Evolutionary conservation across 2,329 filamentous ascomycete species (phyloP), one percentile per base, ranked within the genome.

Genomic region (Ophiocordyceps unilateralis): DNA sequence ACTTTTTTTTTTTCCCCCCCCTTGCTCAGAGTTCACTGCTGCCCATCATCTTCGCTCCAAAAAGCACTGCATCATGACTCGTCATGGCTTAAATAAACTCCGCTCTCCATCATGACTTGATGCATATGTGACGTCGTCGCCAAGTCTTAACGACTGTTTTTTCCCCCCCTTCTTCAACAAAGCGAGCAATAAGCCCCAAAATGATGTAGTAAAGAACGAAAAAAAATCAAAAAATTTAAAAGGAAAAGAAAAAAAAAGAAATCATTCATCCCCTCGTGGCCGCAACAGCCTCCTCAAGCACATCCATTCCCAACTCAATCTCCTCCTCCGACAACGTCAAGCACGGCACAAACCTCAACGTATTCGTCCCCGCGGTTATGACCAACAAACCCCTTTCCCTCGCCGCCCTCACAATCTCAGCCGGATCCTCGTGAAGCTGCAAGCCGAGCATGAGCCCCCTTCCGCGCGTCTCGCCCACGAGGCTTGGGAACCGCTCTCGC

Each of bases 361-460:
- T 95, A 57, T 96, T 94, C 24, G 79, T 87, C 1, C 91, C 91
- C 23, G 86, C 89, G 1, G 87, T 95, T 55, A 98, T 95, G 46
- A 98, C 70, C 46, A 98, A 61, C 54, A 98, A 60, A 0, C 91
- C 91, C 46, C 86, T 72, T 66, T 96, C 86, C 47, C 91, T 71
- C 17, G 88, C 87, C 11, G 87, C 88, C 49, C 81, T 86, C 47
- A 98, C 70, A 46, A 98, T 78, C 12, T 70, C 72, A 17, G 72
- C 71, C 24, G 77, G 84, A 56, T 91, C 82, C 49, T 76, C 68
- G 7, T 70, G 76, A 44, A 98, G 65, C 65, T 98, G 91, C 39
- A 94, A 61, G 21, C 91, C 91, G 10, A 96, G 65, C 45, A 96
- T 86, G 54, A 98, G 61, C 9, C 91, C 91, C 44, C 75, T 75